Base-by-base conservation (phyloP, 2,329 filamentous ascomycete species). In the Aspergillus sp. region DNA sequence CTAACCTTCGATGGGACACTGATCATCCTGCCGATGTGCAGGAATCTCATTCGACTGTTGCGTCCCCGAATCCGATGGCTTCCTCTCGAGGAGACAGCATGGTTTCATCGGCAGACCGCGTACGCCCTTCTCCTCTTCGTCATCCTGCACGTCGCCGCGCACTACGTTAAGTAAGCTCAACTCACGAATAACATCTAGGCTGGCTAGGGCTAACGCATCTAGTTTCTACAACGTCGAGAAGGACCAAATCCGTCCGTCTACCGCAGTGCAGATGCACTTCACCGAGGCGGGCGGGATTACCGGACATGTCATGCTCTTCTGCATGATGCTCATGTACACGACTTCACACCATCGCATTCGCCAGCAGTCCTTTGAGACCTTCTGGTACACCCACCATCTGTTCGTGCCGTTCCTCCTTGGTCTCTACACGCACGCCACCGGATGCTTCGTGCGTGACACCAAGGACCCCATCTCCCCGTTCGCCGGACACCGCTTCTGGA, bases 351-450 rank as follows among this genome's bases (percentile, higher is more conserved):
- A 88, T 64, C 88, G 90, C 60, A 97, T 99, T 60, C 88, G 94
- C 50, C 93, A 97, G 70, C 94, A 99, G 70, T 95, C 90, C 0
- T 99, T 92, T 68, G 94, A 99, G 76, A 95, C 93, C 0, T 99
- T 99, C 71, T 99, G 94, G 94, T 99, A 99, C 75, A 96, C 91
- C 0, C 94, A 99, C 73, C 94, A 99, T 66, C 82, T 99, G n/a
- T 97, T 97, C 66, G 88, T 99, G 55, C 93, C 94, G 1, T 99
- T 99, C 73, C 76, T 97, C 66, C 80, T 99, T 42, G 93, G 84
- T 43, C 85, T 99, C 61, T 99, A 97, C 74, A 97, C 93, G 11
- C 94, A 99, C 72, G 93, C 94, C 1, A 90, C 89, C 7, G 92
- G 91, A 54, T 99, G 94, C 75, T 99, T 99, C 76, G 94, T 99